Evolutionary conservation across 768 basidiomycete species (phyloP).

Genomic region (Lenzites betulinus): DNA sequence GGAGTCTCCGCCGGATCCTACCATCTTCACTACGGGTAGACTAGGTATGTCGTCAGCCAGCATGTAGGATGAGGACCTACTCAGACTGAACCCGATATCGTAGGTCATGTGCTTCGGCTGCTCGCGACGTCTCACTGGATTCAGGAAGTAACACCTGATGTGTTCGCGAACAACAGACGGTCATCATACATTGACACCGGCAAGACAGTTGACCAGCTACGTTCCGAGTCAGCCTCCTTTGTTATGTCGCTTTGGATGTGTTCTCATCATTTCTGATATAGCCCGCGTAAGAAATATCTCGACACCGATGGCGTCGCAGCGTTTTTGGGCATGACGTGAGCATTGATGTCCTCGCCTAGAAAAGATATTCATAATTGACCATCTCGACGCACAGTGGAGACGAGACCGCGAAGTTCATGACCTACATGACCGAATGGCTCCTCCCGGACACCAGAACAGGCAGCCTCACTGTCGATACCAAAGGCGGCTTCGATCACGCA

Average conservation of each 20-base stretch:
- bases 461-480: constrained; percentile 5
- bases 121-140: constrained; percentile 79
- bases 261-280: constrained; percentile 25
- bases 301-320: constrained; percentile 68
- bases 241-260: neutral
- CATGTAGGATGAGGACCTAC: constrained; percentile 25
- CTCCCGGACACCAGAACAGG: constrained; percentile 14
- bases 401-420: constrained; percentile 73
- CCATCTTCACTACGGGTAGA: constrained; percentile 37
- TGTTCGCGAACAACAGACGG: constrained; percentile 71
- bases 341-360: neutral
- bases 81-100: too few species aligned
- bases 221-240: constrained; percentile 42
- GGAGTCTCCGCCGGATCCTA: neutral
- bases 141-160: constrained; percentile 66
- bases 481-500: neutral
- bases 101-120: constrained; percentile 72
- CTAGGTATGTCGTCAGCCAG: constrained; percentile 42
- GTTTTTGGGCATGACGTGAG: constrained; percentile 68
- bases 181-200: constrained; percentile 71
- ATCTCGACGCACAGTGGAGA: constrained; percentile 45
- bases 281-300: constrained; percentile 65
- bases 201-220: constrained; percentile 52
- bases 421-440: constrained; percentile 65
- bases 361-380: neutral